These are phyloP conservation scores for Pseudotulostoma volvatum DNA, from an alignment of 495 filamentous ascomycete genomes.

Conservation along the genomic window DNA sequence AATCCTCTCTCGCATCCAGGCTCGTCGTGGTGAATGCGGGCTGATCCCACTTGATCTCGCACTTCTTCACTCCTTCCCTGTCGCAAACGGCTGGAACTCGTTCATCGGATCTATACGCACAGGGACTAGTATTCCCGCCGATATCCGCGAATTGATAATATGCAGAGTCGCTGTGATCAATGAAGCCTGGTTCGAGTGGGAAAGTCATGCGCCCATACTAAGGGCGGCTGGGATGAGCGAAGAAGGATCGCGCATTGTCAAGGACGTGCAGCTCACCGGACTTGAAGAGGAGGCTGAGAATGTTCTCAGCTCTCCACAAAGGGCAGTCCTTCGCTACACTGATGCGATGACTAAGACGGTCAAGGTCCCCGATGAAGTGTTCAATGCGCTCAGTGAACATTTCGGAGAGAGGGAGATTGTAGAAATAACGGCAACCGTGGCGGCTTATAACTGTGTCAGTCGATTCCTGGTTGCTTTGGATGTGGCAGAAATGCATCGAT, in stretches of 20 bases:
- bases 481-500: slow-evolving; percentile 50
- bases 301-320: slow-evolving; percentile 28
- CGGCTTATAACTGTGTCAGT: slow-evolving; percentile 59
- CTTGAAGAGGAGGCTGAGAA: neutral
- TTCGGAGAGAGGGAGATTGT: slow-evolving; percentile 53
- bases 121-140: slow-evolving; percentile 38
- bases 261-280: neutral
- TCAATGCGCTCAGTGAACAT: slow-evolving; percentile 36
- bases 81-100: slow-evolving; percentile 68
- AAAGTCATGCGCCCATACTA: slow-evolving; percentile 53
- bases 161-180: slow-evolving; percentile 61
- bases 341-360: slow-evolving; percentile 20
- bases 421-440: slow-evolving; percentile 52
- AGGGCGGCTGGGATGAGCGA: slow-evolving; percentile 14
- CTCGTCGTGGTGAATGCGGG: slow-evolving; percentile 44
- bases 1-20: slow-evolving; percentile 43
- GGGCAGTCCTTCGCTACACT: slow-evolving; percentile 37
- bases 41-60: slow-evolving; percentile 57
- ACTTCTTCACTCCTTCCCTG: slow-evolving; percentile 52
- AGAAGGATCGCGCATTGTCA: neutral
- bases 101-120: slow-evolving; percentile 64
- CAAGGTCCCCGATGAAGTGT: slow-evolving; percentile 44
- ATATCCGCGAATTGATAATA: slow-evolving; percentile 55
- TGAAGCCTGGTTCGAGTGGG: slow-evolving; percentile 64
- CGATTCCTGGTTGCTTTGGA: slow-evolving; percentile 60